Evolutionary conservation across 2,329 filamentous ascomycete genomes (phyloP).

Genomic region (Fusarium nelsonii): DNA sequence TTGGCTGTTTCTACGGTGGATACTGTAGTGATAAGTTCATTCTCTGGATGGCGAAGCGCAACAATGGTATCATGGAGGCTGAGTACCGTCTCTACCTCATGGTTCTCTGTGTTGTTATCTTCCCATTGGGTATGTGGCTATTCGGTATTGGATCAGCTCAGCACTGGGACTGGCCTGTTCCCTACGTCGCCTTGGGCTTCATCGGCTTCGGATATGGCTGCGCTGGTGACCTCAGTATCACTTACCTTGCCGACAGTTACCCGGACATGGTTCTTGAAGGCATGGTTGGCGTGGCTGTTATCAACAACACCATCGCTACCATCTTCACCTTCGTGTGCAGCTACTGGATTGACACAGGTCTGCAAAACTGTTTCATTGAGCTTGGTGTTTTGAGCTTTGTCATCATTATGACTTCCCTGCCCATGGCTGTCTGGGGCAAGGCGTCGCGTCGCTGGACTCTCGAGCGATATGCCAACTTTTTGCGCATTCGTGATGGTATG

Average conservation of each 20-base stretch:
- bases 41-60: slow-evolving; percentile 65
- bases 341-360: slow-evolving; percentile 62
- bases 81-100: slow-evolving; percentile 67
- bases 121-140: slow-evolving; percentile 64
- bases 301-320: slow-evolving; percentile 67
- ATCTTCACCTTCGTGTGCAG: slow-evolving; percentile 66
- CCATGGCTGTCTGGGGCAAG: slow-evolving; percentile 69
- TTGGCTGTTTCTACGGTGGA: slow-evolving; percentile 69
- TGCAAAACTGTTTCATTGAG: slow-evolving; percentile 63
- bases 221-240: slow-evolving; percentile 67
- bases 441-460: slow-evolving; percentile 61
- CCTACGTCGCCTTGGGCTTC: slow-evolving; percentile 67
- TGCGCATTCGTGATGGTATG: slow-evolving; percentile 61
- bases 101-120: slow-evolving; percentile 62
- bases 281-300: slow-evolving; percentile 69
- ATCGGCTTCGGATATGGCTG: slow-evolving; percentile 72
- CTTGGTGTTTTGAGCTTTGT: slow-evolving; percentile 64
- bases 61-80: slow-evolving; percentile 66
- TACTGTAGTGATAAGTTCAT: slow-evolving; percentile 69
- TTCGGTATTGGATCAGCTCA: slow-evolving; percentile 65
- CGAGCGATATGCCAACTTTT: slow-evolving; percentile 59
- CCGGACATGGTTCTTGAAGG: slow-evolving; percentile 69
- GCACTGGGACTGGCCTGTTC: slow-evolving; percentile 65
- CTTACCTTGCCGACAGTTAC: slow-evolving; percentile 68
- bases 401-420: slow-evolving; percentile 63